Evolutionary conservation across 202 grass and related monocot genomes (phyloP), one percentile per base, ranked within the genome.

Genomic region (Eragrostis tef): DNA sequence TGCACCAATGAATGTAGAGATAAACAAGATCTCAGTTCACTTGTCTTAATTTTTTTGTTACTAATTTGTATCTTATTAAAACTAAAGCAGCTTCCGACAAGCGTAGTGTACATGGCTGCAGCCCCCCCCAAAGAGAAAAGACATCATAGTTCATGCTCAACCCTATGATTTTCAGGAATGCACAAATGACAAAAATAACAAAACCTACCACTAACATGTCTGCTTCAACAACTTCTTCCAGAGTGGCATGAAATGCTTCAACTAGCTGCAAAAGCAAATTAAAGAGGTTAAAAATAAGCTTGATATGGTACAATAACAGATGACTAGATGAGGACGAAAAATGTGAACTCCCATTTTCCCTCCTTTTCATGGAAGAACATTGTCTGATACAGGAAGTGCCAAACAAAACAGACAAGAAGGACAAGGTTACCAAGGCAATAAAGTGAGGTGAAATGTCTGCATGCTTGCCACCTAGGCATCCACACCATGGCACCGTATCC

Each of bases 151-250:
- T 29, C 78, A 72, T 72, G 58, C 29, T 60, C 16, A 64, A 67
- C 68, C 26, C 47, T 59, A 49, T 6, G n/a, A 85, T 34, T 70
- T 80, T 19, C 11, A 39, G 54, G 27, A 67, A 53, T 51, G 16
- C 11, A 78, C 8, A 10, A 63, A 24, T 41, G 44, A 86, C 75
- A 25, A 64, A 83, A 61, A 47, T 34, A 74, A 39, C 53, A 70
- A 71, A 39, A 66, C 88, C 34, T 89, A 98, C 95, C 88, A 98
- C 90, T 91, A 98, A 88, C 80, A 98, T 86, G 66, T 98, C 92
- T 87, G 92, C 95, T 75, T 98, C 92, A 71, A 91, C 87, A 22
- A 98, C 92, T 91, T 98, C 95, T 86, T 94, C 95, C 64, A 98
- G 82, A 46, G 95, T 98, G 57, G 95, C 95, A 88, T 93, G 92